Evolutionary conservation across 805 yeast genomes (phyloP), one percentile per base, ranked within the genome.

Genomic region (Monosporozyma aquatica): DNA sequence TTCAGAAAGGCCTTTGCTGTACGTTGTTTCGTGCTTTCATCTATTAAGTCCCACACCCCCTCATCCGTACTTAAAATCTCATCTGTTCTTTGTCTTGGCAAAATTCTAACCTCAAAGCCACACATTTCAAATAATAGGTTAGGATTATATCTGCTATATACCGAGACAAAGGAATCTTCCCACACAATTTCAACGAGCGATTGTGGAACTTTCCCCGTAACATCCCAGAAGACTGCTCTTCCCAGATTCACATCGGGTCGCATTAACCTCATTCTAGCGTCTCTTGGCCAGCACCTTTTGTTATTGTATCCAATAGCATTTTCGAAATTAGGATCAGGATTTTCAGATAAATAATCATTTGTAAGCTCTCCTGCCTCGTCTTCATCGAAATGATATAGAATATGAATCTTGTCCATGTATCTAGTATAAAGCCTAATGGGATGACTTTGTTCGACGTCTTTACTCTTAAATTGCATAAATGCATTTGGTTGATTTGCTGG

Each of bases 221-320:
- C 65, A 59, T 92, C 97, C 95, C 96, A 87, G 58, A 82, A 86
- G 0, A 80, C 82, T 1, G 97, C 97, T 43, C 92, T 69, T 2
- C 97, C 98, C 5, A 92, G 68, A 50, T 87, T 84, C 4, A 90
- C 97, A 64, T 92, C 98, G 45, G 80, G 82, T 35, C 96, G 71
- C 78, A 89, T 80, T 39, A 92, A 64, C 50, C 87, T 75, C 97
- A 92, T 92, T 45, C 97, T 74, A 17, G 80, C 68, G 58, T 92
- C 97, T 36, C 84, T 68, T 3, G 98, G 96, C 99, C 99, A 92
- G 57, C 97, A 87, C 40, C 79, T 78, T 51, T 83, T 82, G 51
- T 87, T 90, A 54, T 83, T 84, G 61, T 87, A 90, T 0, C 94
- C 94, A 27, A 83, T 77, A 6, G 81, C 79, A 51, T 81, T 83